Percentiles rank a stretch among this genome's conserved stretches.
These are phyloP conservation scores for Wickerhamiella cacticola DNA, from an alignment of 805 yeast species.

Conservation along the genomic window DNA sequence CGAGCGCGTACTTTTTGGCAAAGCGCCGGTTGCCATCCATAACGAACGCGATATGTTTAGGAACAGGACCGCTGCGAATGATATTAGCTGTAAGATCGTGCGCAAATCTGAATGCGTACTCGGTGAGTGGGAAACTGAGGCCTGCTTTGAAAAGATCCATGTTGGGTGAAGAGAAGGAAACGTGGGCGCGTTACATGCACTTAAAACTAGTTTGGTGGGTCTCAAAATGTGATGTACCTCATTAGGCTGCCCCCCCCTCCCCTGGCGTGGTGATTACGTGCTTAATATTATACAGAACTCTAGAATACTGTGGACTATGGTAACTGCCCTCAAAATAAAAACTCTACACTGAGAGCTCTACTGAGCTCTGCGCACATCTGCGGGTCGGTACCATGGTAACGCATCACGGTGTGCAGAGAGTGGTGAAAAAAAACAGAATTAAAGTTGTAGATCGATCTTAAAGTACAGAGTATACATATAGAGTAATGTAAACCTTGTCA, in stretches of 20 bases:
- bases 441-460: too few relatives aligned
- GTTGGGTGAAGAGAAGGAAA: neutral
- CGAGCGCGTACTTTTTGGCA: slow-evolving; percentile 57
- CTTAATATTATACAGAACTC: too few relatives aligned
- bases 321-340: too few relatives aligned
- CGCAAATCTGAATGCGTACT: slow-evolving; percentile 20
- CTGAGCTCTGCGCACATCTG: too few relatives aligned
- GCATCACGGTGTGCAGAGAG: too few relatives aligned
- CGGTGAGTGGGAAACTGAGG: slow-evolving; percentile 19
- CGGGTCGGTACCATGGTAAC: too few relatives aligned
- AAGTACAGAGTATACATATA: too few relatives aligned
- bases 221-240: neutral
- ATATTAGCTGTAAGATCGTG: slow-evolving; percentile 18
- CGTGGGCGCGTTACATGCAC: neutral
- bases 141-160: slow-evolving; percentile 7
- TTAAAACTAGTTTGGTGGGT: neutral
- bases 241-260: neutral
- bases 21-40: slow-evolving; percentile 96
- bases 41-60: slow-evolving; percentile 80
- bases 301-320: too few relatives aligned
- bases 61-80: slow-evolving; percentile 49
- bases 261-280: neutral
- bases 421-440: too few relatives aligned
- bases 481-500: too few relatives aligned
- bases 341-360: too few relatives aligned